These are phyloP conservation scores for Neocatenulostroma microsporum DNA, from an alignment of 2,329 filamentous ascomycete species.

Conservation along the genomic window DNA sequence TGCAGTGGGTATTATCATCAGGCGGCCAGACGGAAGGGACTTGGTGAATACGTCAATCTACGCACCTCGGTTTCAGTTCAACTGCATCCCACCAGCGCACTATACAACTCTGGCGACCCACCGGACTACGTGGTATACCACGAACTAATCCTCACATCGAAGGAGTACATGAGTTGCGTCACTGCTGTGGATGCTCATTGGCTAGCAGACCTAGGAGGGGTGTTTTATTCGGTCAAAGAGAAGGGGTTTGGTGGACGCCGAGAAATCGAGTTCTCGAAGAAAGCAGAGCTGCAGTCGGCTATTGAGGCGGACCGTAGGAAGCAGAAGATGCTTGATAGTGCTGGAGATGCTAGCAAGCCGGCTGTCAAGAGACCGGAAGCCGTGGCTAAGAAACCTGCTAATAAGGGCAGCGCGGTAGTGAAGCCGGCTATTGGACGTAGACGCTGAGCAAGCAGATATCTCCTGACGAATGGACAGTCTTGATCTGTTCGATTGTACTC, in stretches of 20 bases:
- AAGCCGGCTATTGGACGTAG: conserved; percentile 19
- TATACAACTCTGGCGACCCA: conserved; percentile 87
- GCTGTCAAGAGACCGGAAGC: conserved; percentile 6
- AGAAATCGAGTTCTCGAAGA: conserved; percentile 26
- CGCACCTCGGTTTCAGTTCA: conserved; percentile 91
- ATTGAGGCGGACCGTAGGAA: conserved; percentile 22
- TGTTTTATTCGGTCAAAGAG: conserved; percentile 96
- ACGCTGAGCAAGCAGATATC: too few species aligned
- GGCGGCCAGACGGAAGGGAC: conserved; percentile 88
- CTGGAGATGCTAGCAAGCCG: conserved; percentile 11
- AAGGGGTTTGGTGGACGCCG: conserved; percentile 58
- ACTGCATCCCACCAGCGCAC: conserved; percentile 83
- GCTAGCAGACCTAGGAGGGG: conserved; percentile 91
- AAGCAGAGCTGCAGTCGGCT: conserved; percentile 23
- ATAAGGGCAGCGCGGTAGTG: conserved; percentile 23
- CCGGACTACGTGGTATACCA: conserved; percentile 98
- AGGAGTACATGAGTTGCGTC: conserved; percentile 97
- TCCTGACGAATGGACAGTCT: too few species aligned
- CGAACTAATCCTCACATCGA: conserved; percentile 90
- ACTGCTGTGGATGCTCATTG: conserved; percentile 94
- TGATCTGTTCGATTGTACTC: too few species aligned
- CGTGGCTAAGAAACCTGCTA: conserved; percentile 14
- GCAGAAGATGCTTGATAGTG: conserved; percentile 14
- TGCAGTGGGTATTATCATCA: conserved; percentile 98
- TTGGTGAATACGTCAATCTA: conserved; percentile 95